Base-by-base conservation (phyloP, 176 grass and related monocot genomes). In the Luzula sylvatica region DNA sequence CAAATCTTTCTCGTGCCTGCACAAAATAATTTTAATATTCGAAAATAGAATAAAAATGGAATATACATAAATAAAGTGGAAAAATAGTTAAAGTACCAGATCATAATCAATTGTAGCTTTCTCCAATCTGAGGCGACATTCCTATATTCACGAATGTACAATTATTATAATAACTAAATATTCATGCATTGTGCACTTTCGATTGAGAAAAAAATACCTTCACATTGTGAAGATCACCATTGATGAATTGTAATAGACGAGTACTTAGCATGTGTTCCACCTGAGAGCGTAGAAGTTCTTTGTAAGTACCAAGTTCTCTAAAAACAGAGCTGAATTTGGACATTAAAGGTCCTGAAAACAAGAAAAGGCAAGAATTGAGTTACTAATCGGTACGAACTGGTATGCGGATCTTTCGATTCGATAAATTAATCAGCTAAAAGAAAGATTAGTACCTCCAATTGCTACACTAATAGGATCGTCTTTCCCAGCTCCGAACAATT, bases 281-380 rank as follows among this genome's bases (percentile, higher is more conserved):
- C 93, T 98, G 93, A 44, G 93, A 98, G 46, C 78, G 81, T 30
- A 98, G 42, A 30, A 98, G 85, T 76, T 98, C 93, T 66, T 90
- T 98, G 42, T 98, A 98, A 53, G 93, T 98, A 56, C 86, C 93
- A 48, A 98, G 84, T 87, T 98, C 93, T 76, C 78, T 87, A 73
- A 98, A 86, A 26, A 87, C 75, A 80, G 85, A 82, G 48, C 85
- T 98, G 76, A 87, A 98, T 66, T 98, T 98, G 25, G 62, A 73
- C 81, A 98, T 87, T 49, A 98, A 85, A 55, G 93, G 93, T 18
- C 93, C 93, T 98, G 75, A 19, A 68, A 73, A 65, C 26, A 20
- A 75, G 57, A 42, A 17, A 24, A 65, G 25, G 7, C 1, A 50
- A 45, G 66, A 32, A 35, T 35, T 35, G 30, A 9, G 30, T 35